Evolutionary conservation across 208 protist species (phyloP), one percentile per base, ranked within the genome.

Genomic region (Acanthamoeba sp.): DNA sequence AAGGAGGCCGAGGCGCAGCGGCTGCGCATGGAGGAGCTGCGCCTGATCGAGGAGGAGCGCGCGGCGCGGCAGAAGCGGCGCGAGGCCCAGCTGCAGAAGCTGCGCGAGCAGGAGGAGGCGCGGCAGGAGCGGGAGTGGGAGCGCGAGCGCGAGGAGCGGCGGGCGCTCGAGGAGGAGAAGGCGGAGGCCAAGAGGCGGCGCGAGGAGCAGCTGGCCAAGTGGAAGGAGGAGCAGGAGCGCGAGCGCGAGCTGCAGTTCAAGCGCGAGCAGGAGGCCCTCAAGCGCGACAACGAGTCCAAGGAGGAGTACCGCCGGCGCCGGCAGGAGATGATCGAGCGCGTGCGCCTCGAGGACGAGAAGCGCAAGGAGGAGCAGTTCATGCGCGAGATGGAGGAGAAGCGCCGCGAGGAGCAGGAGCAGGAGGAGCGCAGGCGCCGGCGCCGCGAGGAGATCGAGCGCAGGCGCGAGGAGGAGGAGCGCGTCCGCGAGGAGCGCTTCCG

Each of bases 321-420:
- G 5, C 27, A 59, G 40, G 80, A 62, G 18, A 48, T 89, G 20
- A 22, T 89, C 29, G 80, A 89, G 52, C 27, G 38, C 16, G 27
- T 89, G 12, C 45, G 80, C 12, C 27, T 64, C 3, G 27, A 69
- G 24, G 24, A 71, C 24, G 85, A 91, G 59, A 24, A 48, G 27
- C 24, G 10, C 52, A 91, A 91, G 55, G 85, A 91, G 85, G 85
- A 91, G 59, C 45, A 42, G 24, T 91, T 40, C 85, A 91, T 64
- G 85, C 32, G 40, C 18, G 85, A 91, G 85, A 24, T 18, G 20
- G 85, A 91, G 85, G 85, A 91, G 32, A 20, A 40, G 20, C 85
- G 16, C 42, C 85, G 40, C 20, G 10, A 64, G 16, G 85, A 91
- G 55, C 85, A 45, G 52, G 42, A 55, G 85, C 18, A 34, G 38